phyloP scores from a whole-genome alignment of 2,329 filamentous ascomycete genomes.

The Diaporthe helianthi region DNA sequence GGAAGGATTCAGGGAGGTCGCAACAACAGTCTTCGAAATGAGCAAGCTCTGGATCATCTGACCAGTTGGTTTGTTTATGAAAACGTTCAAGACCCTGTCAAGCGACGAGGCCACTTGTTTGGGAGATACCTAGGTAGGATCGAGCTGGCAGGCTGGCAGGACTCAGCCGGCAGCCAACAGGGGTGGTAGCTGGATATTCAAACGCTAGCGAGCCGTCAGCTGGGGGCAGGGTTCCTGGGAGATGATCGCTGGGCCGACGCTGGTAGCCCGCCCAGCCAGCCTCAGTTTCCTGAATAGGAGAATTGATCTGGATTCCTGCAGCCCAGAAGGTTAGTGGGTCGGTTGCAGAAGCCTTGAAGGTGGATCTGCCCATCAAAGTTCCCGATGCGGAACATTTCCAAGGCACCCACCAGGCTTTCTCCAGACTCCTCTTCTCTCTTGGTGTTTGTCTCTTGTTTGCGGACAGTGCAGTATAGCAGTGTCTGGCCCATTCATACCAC shows the following conservation, averaged over 20 bases:
- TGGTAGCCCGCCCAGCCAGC: background rate
- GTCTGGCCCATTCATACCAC: background rate
- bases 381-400: slow-evolving; percentile 19
- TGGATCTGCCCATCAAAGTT: background rate
- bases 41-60: slow-evolving; percentile 25
- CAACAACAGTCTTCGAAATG: background rate
- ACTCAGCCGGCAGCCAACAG: slow-evolving; percentile 26
- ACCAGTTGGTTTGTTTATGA: slow-evolving; percentile 23
- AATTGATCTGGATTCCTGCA: too few species aligned
- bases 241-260: too few species aligned
- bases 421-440: slow-evolving; percentile 6
- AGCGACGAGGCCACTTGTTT: slow-evolving; percentile 33
- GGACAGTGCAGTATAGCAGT: background rate
- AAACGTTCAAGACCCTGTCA: slow-evolving; percentile 30
- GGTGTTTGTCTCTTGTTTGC: background rate
- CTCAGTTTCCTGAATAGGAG: background rate
- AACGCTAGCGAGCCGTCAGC: slow-evolving; percentile 25
- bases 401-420: slow-evolving; percentile 21
- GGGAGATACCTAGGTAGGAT: slow-evolving; percentile 14
- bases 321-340: slow-evolving; percentile 1
- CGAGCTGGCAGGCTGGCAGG: slow-evolving; percentile 18
- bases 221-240: slow-evolving; percentile 10
- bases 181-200: slow-evolving; percentile 28
- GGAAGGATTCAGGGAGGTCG: background rate
- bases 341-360: slow-evolving; percentile 11